Conservation (phyloP, 1,139 yeast species). For the Geotrichum fermentans region DNA sequence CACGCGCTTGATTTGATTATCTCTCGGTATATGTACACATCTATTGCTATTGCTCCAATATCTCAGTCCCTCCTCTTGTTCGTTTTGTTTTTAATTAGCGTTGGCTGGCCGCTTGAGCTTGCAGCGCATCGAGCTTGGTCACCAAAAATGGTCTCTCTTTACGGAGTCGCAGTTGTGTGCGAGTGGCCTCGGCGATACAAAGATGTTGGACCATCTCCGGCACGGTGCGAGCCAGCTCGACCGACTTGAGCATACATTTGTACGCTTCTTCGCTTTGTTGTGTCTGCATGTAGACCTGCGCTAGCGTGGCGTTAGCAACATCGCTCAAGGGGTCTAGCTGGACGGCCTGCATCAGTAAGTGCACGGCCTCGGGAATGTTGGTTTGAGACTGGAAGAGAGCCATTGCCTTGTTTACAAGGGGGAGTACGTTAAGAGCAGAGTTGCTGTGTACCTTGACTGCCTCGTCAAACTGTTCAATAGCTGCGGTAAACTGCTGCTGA, state of each 20-base stretch:
- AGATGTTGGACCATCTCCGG: constrained; percentile 90
- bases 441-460: constrained; percentile 59
- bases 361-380: constrained; percentile 50
- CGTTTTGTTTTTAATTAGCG: not conserved
- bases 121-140: constrained; percentile 29
- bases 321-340: constrained; percentile 82
- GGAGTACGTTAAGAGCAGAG: constrained; percentile 77
- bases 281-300: constrained; percentile 82
- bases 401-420: constrained; percentile 85
- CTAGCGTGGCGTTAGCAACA: constrained; percentile 81
- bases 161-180: constrained; percentile 31
- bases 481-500: constrained; percentile 64
- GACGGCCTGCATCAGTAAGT: constrained; percentile 68
- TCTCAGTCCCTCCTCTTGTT: too few species aligned
- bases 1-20: too few species aligned
- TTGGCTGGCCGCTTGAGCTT: not conserved
- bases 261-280: constrained; percentile 81
- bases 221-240: constrained; percentile 72
- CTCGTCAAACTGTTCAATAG: constrained; percentile 78
- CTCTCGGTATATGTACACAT: too few species aligned
- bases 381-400: constrained; percentile 37
- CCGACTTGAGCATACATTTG: constrained; percentile 72
- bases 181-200: constrained; percentile 79
- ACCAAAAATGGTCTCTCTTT: constrained; percentile 36
- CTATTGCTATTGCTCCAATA: too few species aligned